Evolutionary conservation across 805 yeast species (phyloP), one percentile per base, ranked within the genome.

Genomic region (Torulaspora franciscae): DNA sequence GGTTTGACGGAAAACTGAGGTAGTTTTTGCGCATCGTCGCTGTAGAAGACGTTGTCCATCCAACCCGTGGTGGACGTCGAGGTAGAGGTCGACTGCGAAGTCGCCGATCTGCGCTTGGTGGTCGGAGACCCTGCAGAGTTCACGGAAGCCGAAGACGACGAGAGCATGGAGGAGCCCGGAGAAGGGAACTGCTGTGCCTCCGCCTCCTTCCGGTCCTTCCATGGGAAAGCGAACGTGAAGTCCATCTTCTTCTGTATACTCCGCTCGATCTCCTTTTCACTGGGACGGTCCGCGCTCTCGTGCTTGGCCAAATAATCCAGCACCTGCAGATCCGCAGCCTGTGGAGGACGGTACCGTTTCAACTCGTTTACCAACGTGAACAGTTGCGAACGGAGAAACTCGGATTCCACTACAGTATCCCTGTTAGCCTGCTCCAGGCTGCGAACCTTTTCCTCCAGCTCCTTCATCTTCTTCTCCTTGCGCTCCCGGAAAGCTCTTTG

Each of bases 401-500:
- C 85, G 32, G 83, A 74, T 61, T 90, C 95, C 23, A 85, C 75
- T 19, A 74, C 72, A 41, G 84, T 84, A 51, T 79, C 78, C 45
- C 79, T 68, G 47, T 83, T 82, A 53, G 82, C 85, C 51, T 76
- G 75, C 64, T 93, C 96, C 53, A 91, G 73, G 52, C 69, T 64
- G 40, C 73, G 66, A 10, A 91, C 95, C 55, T 85, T 81, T 37
- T 80, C 81, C 62, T 90, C 96, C 49, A 91, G 72, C 52, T 88
- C 95, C 59, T 80, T 78, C 81, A 93, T 77, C 59, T 85, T 87
- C 40, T 74, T 75, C 65, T 91, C 98, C 64, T 91, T 91, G 49
- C 98, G 78, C 67, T 93, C 98, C 46, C 98, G 74, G 67, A 88
- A 91, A 6, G 98, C 98, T 44, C 98, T 74, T 67, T 93, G 99